Percentiles rank a stretch among this genome's conserved stretches.
These are phyloP conservation scores for Moricandia moricandioides DNA, from an alignment of 345 rosid species.

Conservation along the genomic window DNA sequence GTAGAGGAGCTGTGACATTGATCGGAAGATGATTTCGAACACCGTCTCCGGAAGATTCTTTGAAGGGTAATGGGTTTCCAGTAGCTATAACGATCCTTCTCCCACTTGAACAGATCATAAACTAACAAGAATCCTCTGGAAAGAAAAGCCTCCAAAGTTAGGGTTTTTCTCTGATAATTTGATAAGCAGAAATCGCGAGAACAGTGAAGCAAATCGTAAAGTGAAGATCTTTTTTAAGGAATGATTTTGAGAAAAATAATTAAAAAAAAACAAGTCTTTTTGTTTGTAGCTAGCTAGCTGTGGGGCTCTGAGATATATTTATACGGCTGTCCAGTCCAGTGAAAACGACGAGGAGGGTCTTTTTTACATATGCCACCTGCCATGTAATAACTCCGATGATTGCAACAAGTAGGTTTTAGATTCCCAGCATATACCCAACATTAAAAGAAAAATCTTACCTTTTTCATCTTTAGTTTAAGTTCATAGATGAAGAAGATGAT, in stretches of 20 bases:
- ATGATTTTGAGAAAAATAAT: neutral
- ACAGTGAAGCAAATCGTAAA: neutral
- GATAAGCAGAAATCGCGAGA: neutral
- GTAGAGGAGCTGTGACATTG: neutral
- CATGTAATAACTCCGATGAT: neutral
- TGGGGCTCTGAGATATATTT: neutral
- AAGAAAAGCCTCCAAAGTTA: neutral
- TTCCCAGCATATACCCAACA: neutral
- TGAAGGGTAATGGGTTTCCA: conserved; percentile 7
- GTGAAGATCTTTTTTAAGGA: neutral
- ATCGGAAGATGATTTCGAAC: neutral
- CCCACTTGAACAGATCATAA: conserved; percentile 37
- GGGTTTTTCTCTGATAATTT: conserved; percentile 7
- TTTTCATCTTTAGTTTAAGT: neutral
- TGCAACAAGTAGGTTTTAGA: neutral
- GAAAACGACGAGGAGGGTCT: neutral
- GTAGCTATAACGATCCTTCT: conserved; percentile 25
- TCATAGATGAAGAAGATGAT: conserved; percentile 59
- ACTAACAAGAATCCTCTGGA: neutral
- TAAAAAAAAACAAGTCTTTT: neutral
- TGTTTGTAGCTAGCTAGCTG: neutral
- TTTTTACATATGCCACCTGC: neutral
- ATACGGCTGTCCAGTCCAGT: conserved; percentile 7
- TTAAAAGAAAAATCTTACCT: neutral
- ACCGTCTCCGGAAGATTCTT: neutral